Conservation (phyloP, 2,329 filamentous ascomycete species). For the Teratosphaeria viscida region DNA sequence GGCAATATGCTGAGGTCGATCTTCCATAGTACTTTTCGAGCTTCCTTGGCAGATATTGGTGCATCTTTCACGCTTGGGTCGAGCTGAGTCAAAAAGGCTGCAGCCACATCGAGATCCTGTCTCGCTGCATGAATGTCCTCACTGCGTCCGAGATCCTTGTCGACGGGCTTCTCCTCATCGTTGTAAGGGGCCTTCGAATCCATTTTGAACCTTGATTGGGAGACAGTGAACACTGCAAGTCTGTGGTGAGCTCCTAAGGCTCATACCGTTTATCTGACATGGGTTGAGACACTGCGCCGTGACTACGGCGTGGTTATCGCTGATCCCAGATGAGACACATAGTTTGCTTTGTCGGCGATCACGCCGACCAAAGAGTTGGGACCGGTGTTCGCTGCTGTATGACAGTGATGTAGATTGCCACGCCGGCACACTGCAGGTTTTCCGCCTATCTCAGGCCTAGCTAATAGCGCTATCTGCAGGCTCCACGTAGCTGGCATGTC, state of each 20-base stretch:
- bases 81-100: slow-evolving; percentile 19
- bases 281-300: background rate
- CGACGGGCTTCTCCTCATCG: background rate
- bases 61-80: slow-evolving; percentile 13
- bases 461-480: background rate
- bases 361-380: background rate
- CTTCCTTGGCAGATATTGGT: slow-evolving; percentile 14
- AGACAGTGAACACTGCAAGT: too few species aligned
- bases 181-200: background rate
- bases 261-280: background rate
- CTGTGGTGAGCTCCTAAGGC: background rate
- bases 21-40: background rate
- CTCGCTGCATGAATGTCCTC: background rate
- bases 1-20: slow-evolving; percentile 1
- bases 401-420: background rate
- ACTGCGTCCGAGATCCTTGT: background rate
- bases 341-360: background rate
- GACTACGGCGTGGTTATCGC: background rate
- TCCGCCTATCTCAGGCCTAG: background rate
- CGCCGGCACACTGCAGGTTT: background rate
- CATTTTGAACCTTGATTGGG: background rate
- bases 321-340: background rate
- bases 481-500: background rate
- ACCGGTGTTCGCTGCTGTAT: background rate
- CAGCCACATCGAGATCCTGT: slow-evolving; percentile 18